phyloP scores from a whole-genome alignment of 495 filamentous ascomycete genomes.

The Penicillium parvum region DNA sequence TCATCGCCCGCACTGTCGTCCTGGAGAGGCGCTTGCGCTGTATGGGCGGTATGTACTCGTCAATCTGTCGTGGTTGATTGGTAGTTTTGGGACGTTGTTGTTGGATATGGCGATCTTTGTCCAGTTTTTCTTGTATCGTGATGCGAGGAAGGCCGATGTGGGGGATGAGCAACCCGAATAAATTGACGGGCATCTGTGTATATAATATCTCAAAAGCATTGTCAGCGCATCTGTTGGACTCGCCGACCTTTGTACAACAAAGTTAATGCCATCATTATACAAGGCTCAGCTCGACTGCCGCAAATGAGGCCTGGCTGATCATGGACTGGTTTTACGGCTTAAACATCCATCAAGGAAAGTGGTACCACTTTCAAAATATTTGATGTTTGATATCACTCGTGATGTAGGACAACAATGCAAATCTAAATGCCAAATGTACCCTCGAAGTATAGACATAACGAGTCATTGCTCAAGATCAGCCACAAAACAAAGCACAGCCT shows the following conservation, averaged over 20 bases:
- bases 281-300: too few relatives aligned
- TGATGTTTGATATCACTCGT: not conserved
- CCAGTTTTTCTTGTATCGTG: conserved; percentile 83
- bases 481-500: conserved; percentile 23
- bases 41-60: conserved; percentile 81
- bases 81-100: conserved; percentile 80
- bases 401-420: too few relatives aligned
- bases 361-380: too few relatives aligned
- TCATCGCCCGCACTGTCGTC: conserved; percentile 36
- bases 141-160: conserved; percentile 24
- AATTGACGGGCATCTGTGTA: not conserved
- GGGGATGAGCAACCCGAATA: conserved; percentile 7
- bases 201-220: too few relatives aligned
- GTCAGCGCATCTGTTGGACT: too few relatives aligned
- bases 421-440: not conserved
- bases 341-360: too few relatives aligned
- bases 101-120: conserved; percentile 82
- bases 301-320: too few relatives aligned
- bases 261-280: too few relatives aligned
- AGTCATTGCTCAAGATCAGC: conserved; percentile 22
- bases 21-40: conserved; percentile 51
- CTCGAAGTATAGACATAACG: too few relatives aligned
- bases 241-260: too few relatives aligned
- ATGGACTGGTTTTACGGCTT: too few relatives aligned
- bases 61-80: conserved; percentile 84